Evolutionary conservation across 768 basidiomycete species (phyloP), one percentile per base, ranked within the genome.

Genomic region (Xerocomellus chrysenteron): DNA sequence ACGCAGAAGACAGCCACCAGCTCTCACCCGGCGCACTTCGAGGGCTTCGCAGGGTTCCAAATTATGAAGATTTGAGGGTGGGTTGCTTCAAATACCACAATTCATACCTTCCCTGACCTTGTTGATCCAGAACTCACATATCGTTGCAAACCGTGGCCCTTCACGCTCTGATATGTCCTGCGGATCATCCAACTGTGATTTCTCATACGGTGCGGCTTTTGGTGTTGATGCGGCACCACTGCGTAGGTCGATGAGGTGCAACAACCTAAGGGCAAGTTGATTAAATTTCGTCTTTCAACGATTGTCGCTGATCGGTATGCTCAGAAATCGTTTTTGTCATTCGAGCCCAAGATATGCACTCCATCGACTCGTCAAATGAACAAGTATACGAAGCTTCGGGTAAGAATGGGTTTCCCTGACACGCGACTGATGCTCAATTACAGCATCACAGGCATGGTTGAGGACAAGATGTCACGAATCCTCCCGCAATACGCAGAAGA

Each of bases 41-140:
- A 39, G 26, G 41, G 50, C 67, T 67, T 47, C 64, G 64, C 45
- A 63, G 58, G 35, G 55, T 68, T 2, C 53, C 47, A 37, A 47
- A 17, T 28, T 56, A 58, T 46, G 64, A 66, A 33, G 55, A 68
- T 46, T 21, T 67, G 35, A 68, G 53, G 51, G 66, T 58, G 40
- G 17, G 50, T 33, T 35, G 12, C 16, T 49, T 32, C 11, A 24
- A 36, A 13, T 26, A 11, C 24, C 37, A 24, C 19, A 4, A 30
- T 30, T 32, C 1, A 5, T 9, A 17, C 19, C 3, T 47, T 45
- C 19, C 8, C 37, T 57, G 14, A 64, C 19, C 8, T 10, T 21
- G 13, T 32, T 45, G 5, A 24, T 5, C 26, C 16, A 56, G 50
- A 50, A 47, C 19, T 8, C n/a, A 7, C 51, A 59, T 50, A 36